Base-by-base conservation (phyloP, 192 early-diverging fungal species). In the Coemansia sp. region DNA sequence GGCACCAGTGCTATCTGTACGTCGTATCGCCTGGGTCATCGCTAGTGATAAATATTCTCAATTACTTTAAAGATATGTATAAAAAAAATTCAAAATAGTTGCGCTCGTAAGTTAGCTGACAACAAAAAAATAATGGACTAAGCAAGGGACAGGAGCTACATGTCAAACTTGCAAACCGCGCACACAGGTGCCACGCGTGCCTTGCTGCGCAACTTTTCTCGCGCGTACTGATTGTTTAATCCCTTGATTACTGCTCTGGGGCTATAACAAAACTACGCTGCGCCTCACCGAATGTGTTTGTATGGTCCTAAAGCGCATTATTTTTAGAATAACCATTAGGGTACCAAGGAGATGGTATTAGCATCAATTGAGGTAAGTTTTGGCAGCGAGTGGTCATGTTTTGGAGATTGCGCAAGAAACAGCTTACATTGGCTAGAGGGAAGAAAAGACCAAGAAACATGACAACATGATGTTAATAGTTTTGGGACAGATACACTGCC, bases 1-100 rank as follows among this genome's bases (percentile, higher is more conserved):
- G 3, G 49, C 34, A 31, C 23, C 32, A 48, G 27, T 65, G 30
- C 47, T 34, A 25, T 63, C 49, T 44, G 38, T 44, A 44, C 38
- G 38, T 44, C 38, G 38, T 44, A 44, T 44, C 14, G 38, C 38
- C 10, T 44, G 38, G 14, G 38, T 44, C 38, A 44, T 44, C 38
- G 38, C 38, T 16, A 44, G 38, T 44, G 38, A 44, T 44, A 44
- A 44, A 14, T 44, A 16, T 44, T 16, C 16, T 10, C 38, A 44
- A 44, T 44, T 44, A 44, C 38, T 44, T 14, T 14, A 16, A 44
- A 16, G 9, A 44, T 44, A 44, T 16, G 16, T 44, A 44, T 6
- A n/a, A n/a, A 44, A 44, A 44, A 44, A 44, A 44, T 9, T 44
- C 38, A 44, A 44, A 44, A 44, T 16, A 44, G 47, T 59, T 16